Percentiles rank a stretch among this genome's conserved stretches.
Evolutionary conservation across 768 basidiomycete genomes (phyloP).

Genomic region (Galerina sulciceps): DNA sequence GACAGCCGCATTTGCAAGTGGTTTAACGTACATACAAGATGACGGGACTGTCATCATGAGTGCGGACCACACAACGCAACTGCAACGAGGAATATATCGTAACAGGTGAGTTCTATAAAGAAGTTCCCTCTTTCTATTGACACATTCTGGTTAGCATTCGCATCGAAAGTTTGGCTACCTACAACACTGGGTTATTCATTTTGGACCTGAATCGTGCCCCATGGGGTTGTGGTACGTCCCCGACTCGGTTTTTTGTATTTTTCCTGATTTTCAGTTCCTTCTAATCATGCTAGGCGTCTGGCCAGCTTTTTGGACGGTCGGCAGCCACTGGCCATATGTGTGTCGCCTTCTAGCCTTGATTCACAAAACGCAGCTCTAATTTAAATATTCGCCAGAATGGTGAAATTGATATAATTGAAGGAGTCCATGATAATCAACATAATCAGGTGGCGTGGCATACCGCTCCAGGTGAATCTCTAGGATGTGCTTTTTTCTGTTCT

Average conservation of each 20-base stretch:
- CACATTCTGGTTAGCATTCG: conserved; percentile 60
- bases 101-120: conserved; percentile 51
- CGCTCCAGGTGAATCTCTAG: conserved; percentile 12
- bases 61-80: conserved; percentile 70
- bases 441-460: conserved; percentile 89
- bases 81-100: conserved; percentile 59
- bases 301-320: conserved; percentile 84
- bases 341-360: conserved; percentile 21
- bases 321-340: conserved; percentile 70
- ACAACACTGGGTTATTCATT: conserved; percentile 86
- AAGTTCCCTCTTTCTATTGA: not conserved
- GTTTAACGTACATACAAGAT: conserved; percentile 61
- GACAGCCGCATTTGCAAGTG: conserved; percentile 54
- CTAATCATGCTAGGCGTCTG: conserved; percentile 62
- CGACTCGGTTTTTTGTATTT: not conserved
- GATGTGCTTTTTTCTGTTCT: not conserved
- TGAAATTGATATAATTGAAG: conserved; percentile 86
- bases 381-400: conserved; percentile 51
- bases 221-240: conserved; percentile 80
- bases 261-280: not conserved
- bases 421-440: conserved; percentile 82
- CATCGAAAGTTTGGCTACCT: conserved; percentile 65
- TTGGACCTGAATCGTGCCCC: conserved; percentile 86
- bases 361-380: conserved; percentile 1
- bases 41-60: conserved; percentile 74